phyloP scores from a whole-genome alignment of 371 early-diverging fungal species.

The Dichotomocladium elegans region DNA sequence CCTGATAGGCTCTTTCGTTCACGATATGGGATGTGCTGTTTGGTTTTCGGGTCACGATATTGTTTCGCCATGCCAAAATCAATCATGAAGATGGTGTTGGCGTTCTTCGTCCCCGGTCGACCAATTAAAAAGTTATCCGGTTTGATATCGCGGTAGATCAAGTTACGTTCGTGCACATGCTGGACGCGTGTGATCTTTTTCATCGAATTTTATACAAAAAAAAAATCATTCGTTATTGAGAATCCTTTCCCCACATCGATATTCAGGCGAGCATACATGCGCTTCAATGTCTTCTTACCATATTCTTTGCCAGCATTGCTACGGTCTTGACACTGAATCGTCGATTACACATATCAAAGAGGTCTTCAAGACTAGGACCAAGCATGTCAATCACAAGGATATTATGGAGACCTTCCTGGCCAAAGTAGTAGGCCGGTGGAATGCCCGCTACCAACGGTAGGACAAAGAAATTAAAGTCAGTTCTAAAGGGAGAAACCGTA shows the following conservation, averaged over 20 bases:
- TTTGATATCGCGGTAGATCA: conserved; percentile 98
- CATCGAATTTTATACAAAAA: too few species aligned
- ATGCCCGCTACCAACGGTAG: conserved; percentile 72
- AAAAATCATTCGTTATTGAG: neutral
- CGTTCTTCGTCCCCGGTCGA: conserved; percentile 47
- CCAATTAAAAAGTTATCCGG: conserved; percentile 97
- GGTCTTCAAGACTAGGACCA: conserved; percentile 91
- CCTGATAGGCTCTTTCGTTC: conserved; percentile 83
- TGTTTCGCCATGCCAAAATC: conserved; percentile 93
- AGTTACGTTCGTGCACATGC: conserved; percentile 87
- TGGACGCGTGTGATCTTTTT: conserved; percentile 88
- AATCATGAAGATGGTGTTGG: conserved; percentile 60
- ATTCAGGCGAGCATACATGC: too few species aligned
- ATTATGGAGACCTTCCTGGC: conserved; percentile 92
- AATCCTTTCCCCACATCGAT: too few species aligned
- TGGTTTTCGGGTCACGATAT: conserved; percentile 77
- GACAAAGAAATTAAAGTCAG: too few species aligned
- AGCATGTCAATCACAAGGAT: conserved; percentile 93
- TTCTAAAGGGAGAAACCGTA: too few species aligned
- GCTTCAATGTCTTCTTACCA: conserved; percentile 50
- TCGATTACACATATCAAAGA: conserved; percentile 90
- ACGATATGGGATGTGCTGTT: conserved; percentile 78
- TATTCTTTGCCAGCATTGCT: conserved; percentile 92
- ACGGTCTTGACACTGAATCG: conserved; percentile 91
- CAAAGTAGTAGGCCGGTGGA: conserved; percentile 87